Evolutionary conservation across 495 filamentous ascomycete species (phyloP).

Genomic region (Neurospora sp.): DNA sequence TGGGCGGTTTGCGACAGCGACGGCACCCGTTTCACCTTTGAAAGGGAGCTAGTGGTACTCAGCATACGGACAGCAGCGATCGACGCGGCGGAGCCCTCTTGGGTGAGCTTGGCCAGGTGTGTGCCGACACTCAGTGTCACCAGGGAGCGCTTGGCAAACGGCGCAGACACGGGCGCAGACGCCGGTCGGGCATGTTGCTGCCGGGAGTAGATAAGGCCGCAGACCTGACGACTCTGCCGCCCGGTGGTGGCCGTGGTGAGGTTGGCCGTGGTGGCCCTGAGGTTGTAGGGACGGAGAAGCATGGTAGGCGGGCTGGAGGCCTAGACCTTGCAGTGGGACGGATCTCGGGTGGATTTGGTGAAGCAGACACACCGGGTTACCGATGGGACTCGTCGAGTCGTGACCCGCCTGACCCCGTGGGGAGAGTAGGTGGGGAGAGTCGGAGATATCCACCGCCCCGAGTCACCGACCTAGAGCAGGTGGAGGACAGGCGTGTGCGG

Average conservation of each 20-base stretch:
- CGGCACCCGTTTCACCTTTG: constrained; percentile 13
- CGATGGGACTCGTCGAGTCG: not conserved
- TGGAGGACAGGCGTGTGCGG: not conserved
- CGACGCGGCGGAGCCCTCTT: constrained; percentile 3
- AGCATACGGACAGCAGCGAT: constrained; percentile 3
- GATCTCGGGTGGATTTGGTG: not conserved
- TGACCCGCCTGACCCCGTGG: not conserved
- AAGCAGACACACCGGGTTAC: not conserved
- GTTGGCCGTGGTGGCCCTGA: constrained; percentile 2
- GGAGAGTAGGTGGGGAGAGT: not conserved
- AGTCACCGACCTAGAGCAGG: not conserved
- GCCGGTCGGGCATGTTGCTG: constrained; percentile 1
- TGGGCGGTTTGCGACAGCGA: constrained; percentile 1
- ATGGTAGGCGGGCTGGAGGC: not conserved
- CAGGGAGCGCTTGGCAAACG: constrained; percentile 13
- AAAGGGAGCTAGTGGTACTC: constrained; percentile 1
- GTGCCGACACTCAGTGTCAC: constrained; percentile 11
- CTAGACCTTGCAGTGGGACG: not conserved
- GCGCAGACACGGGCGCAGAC: not conserved
- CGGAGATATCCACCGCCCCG: not conserved
- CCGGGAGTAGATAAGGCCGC: constrained; percentile 14
- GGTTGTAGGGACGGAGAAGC: constrained; percentile 14
- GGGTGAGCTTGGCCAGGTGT: constrained; percentile 10
- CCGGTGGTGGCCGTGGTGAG: not conserved
- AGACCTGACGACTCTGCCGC: constrained; percentile 15